Percentiles rank a stretch among this genome's conserved stretches.
Evolutionary conservation across 306 rosid genomes (phyloP).

Genomic region (Macrotyloma uniflorum): DNA sequence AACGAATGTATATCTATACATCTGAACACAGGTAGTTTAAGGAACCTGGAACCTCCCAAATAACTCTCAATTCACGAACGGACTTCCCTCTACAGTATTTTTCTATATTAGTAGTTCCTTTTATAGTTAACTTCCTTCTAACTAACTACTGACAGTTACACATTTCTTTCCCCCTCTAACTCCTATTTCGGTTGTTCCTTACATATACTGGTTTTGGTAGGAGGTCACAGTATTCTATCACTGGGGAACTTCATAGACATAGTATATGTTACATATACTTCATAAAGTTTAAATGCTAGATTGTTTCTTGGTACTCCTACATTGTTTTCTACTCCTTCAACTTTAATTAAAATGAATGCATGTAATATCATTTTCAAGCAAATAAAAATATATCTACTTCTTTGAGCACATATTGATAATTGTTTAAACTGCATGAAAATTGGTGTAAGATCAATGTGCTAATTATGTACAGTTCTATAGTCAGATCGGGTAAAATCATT

Average conservation of each 20-base stretch:
- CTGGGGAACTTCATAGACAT: neutral
- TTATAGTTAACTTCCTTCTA: too few relatives aligned
- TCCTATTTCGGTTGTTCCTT: too few relatives aligned
- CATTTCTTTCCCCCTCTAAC: too few relatives aligned
- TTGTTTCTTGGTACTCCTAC: neutral
- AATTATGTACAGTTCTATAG: neutral
- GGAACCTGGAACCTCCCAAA: too few relatives aligned
- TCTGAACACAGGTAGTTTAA: too few relatives aligned
- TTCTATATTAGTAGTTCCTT: too few relatives aligned
- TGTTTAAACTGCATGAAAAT: constrained; percentile 10
- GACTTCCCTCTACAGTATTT: too few relatives aligned
- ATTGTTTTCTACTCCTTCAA: constrained; percentile 13
- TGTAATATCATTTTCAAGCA: neutral
- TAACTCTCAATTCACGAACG: too few relatives aligned
- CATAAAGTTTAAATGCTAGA: neutral
- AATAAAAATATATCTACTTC: neutral
- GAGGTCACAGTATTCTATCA: neutral
- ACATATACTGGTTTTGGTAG: too few relatives aligned
- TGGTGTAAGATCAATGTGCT: constrained; percentile 4
- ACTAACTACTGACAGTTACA: too few relatives aligned
- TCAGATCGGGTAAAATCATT: neutral
- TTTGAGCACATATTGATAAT: neutral
- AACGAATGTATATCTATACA: too few relatives aligned
- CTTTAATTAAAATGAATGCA: neutral
- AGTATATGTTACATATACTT: neutral